phyloP scores from a whole-genome alignment of 306 rosid species.

The Cucurbita maxima region DNA sequence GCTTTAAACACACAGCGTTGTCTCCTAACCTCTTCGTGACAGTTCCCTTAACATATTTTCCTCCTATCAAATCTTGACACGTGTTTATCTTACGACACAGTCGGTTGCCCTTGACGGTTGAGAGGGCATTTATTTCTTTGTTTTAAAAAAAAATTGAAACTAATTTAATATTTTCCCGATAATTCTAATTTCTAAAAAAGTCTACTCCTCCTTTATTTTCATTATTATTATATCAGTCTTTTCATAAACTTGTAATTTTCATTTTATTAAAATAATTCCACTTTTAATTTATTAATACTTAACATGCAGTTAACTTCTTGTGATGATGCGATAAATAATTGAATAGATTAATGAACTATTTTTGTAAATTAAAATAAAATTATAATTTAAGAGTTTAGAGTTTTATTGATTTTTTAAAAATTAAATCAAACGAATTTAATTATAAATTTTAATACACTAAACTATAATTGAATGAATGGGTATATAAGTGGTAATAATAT shows the following conservation, averaged over 20 bases:
- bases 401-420: no score
- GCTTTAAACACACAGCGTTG: not conserved
- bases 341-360: no score
- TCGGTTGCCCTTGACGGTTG: not conserved
- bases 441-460: not conserved
- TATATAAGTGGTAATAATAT: not conserved
- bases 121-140: not conserved
- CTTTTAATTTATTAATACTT: not conserved
- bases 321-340: not conserved
- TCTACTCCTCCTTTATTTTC: not conserved
- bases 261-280: not conserved
- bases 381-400: no score
- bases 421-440: no score
- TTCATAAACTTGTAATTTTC: not conserved
- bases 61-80: not conserved
- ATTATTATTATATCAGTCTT: not conserved
- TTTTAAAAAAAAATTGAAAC: not conserved
- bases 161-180: not conserved
- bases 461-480: no score
- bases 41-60: not conserved
- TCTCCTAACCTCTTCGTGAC: not conserved
- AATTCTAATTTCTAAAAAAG: not conserved
- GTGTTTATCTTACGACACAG: not conserved
- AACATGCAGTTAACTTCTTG: not conserved
- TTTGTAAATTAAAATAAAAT: no score